Evolutionary conservation across 768 basidiomycete genomes (phyloP).

Genomic region (Russula olivacea): DNA sequence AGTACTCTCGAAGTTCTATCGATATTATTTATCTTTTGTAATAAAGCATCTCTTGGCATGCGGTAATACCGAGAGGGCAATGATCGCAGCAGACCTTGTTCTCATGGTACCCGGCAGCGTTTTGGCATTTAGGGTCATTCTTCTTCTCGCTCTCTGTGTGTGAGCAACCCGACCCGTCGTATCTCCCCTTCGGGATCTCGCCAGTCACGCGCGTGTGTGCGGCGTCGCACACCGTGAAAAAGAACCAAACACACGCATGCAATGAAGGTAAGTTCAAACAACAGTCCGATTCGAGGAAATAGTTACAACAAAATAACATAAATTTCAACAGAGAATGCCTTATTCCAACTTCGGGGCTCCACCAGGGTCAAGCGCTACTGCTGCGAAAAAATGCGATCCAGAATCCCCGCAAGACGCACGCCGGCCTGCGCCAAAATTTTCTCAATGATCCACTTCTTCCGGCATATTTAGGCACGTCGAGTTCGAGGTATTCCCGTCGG

Average conservation of each 20-base stretch:
- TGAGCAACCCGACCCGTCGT: neutral
- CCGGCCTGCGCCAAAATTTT: slow-evolving; percentile 78
- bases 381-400: slow-evolving; percentile 65
- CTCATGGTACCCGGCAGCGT: neutral
- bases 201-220: neutral
- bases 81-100: neutral
- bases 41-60: neutral
- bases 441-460: slow-evolving; percentile 73
- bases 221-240: too few species aligned
- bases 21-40: slow-evolving; percentile 7
- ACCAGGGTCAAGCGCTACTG: neutral
- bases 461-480: slow-evolving; percentile 77
- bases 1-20: neutral
- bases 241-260: too few species aligned
- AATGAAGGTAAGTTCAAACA: too few species aligned
- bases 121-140: neutral
- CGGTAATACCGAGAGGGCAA: neutral
- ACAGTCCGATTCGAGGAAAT: too few species aligned
- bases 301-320: neutral
- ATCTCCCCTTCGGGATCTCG: neutral
- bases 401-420: slow-evolving; percentile 71
- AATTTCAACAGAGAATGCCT: too few species aligned
- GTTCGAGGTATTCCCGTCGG: slow-evolving; percentile 46
- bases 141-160: neutral
- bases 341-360: neutral